Base-by-base conservation (phyloP, 768 basidiomycete genomes). In the Megacollybia marginata region DNA sequence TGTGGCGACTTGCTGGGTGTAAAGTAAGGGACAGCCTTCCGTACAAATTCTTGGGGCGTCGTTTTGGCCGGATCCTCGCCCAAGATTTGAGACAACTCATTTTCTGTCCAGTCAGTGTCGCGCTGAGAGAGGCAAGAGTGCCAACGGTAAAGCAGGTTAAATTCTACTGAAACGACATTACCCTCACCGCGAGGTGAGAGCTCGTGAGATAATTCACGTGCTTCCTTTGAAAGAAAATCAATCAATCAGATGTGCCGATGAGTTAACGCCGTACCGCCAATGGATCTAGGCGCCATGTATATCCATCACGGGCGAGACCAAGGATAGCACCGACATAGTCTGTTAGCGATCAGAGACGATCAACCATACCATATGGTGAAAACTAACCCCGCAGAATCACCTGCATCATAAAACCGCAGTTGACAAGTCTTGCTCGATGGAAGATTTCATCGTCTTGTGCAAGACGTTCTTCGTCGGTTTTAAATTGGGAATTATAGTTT, bases 321-420 rank as follows among this genome's bases (percentile, higher is more conserved):
- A 90, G 71, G 54, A 90, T 88, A 16, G 76, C 74, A 15, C 84
- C 85, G 15, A 90, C 82, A 53, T 90, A 90, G 60, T 88, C 87
- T 67, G 20, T 13, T n/a, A 40, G 44, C 13, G 20, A 13, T 45
- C 13, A 16, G 38, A 31, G 19, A 4, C 44, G 20, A 23, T 23
- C 38, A 40, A 15, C 38, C 38, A 45, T 20, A 18, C 23, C 9
- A 46, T 7, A 43, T n/a, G 16, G 31, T 23, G 23, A 28, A 15
- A 38, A 52, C 61, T 13, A 53, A 74, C 75, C 75, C 20, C 44
- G 18, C 20, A 53, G 40, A n/a, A 53, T 53, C 9, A 53, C 42
- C 28, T 53, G 48, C 61, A 72, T 64, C 50, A 75, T 72, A 54
- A 61, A 71, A 2, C 63, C 71, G 16, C 65, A 82, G 61, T 90